phyloP scores from a whole-genome alignment of 2,329 filamentous ascomycete genomes.

The Colletotrichum zoysiae region DNA sequence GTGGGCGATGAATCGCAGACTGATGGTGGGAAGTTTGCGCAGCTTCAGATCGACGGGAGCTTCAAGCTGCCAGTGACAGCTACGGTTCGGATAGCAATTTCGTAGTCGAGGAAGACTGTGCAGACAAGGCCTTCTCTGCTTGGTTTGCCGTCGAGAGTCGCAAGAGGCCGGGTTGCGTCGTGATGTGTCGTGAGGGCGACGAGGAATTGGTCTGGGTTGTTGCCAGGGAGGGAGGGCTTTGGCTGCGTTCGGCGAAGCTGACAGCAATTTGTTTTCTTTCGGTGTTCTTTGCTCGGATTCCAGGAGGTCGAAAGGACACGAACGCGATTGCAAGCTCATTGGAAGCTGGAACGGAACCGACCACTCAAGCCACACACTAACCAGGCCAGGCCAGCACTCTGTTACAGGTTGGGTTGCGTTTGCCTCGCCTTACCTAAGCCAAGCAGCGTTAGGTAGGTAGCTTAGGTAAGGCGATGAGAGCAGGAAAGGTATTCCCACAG shows the following conservation, averaged over 20 bases:
- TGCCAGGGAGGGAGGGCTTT: constrained; percentile 28
- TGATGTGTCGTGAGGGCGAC: constrained; percentile 14
- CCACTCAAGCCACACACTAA: constrained; percentile 27
- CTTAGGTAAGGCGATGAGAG: neutral
- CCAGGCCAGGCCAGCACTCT: constrained; percentile 23
- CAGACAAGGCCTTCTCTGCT: neutral
- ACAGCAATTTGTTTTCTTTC: constrained; percentile 6
- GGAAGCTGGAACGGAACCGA: constrained; percentile 39
- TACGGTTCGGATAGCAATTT: neutral
- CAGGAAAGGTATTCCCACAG: constrained; percentile 17
- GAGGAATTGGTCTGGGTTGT: constrained; percentile 4
- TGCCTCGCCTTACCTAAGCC: constrained; percentile 16
- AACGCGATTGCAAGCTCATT: constrained; percentile 46
- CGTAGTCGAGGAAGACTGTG: constrained; percentile 7
- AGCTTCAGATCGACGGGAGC: constrained; percentile 32
- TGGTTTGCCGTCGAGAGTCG: constrained; percentile 22
- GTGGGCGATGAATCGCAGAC: constrained; percentile 15
- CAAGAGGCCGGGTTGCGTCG: neutral
- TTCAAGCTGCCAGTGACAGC: constrained; percentile 39
- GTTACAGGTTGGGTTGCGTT: constrained; percentile 5
- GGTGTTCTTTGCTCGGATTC: constrained; percentile 21
- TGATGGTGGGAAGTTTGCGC: neutral
- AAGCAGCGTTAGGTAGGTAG: no score
- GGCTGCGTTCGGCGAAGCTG: constrained; percentile 32
- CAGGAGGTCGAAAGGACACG: constrained; percentile 45